Evolutionary conservation across 202 grass and related monocot genomes (phyloP).

Genomic region (Sporobolus alterniflorus): DNA sequence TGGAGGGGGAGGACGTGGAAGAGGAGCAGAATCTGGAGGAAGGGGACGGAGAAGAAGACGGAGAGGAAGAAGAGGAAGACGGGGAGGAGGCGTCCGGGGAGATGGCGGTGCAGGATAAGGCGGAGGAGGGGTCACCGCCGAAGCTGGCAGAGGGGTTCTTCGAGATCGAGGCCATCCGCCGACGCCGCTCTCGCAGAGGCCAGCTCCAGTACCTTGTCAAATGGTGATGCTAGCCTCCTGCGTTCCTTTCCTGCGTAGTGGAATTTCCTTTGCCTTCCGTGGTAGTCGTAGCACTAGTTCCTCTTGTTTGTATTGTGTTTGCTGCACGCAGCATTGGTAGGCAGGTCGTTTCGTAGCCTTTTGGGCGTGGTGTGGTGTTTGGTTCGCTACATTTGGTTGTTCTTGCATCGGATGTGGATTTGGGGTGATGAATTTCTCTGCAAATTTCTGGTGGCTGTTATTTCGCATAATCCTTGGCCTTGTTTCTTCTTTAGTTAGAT

Average conservation of each 20-base stretch:
- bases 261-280: background rate
- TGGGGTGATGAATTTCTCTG: too few relatives aligned
- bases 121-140: constrained; percentile 7
- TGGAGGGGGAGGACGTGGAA: background rate
- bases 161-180: constrained; percentile 79
- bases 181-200: constrained; percentile 55
- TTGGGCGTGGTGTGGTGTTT: constrained; percentile 5
- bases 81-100: constrained; percentile 1
- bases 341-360: background rate
- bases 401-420: background rate
- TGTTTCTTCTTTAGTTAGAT: background rate
- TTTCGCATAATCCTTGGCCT: background rate
- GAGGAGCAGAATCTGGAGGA: constrained; percentile 20
- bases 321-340: background rate
- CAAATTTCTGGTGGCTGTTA: too few relatives aligned
- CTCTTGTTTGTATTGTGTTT: constrained; percentile 1
- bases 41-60: constrained; percentile 18
- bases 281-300: background rate
- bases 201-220: constrained; percentile 80
- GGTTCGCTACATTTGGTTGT: background rate
- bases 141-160: constrained; percentile 68
- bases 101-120: background rate
- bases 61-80: background rate
- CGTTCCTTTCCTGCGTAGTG: background rate
- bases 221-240: constrained; percentile 36